Evolutionary conservation across 2,329 filamentous ascomycete species (phyloP), one percentile per base, ranked within the genome.

Genomic region (Akanthomyces lecanii): DNA sequence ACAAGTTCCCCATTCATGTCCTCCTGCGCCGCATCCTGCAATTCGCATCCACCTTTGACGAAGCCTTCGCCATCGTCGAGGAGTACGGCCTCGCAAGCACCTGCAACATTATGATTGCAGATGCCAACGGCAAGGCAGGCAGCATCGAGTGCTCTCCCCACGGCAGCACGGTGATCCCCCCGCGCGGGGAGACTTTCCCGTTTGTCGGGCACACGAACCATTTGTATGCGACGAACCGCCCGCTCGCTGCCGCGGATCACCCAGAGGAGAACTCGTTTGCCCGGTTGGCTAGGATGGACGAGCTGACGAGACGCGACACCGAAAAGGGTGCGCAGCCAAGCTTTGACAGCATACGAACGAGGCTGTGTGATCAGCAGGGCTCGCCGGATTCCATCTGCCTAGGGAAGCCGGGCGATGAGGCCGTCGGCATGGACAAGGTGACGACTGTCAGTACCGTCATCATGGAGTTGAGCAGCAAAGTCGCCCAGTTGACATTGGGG

Each of bases 141-240:
- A 56, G 53, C 40, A 3, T 56, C 53, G 53, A 56, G 53, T 56
- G 53, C 53, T 56, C 53, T 14, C 53, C 53, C 5, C 40, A 45
- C 25, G 53, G 53, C 0, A 44, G 44, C 11, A 6, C 53, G 8
- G 16, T 33, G 2, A 45, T 56, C 18, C 38, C 53, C 2, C 53
- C 44, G 38, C 36, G 5, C 7, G 53, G 40, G 6, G 23, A 44
- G 4, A 30, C 25, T 0, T 56, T 45, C 16, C 53, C 53, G 0
- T 45, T n/a, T 30, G 53, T 52, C 33, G 52, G 36, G 14, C 53
- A 56, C 12, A 56, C 53, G 18, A 56, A 56, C 40, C 53, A 56
- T 5, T n/a, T 56, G 6, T 56, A 56, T 21, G 5, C 38, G 11
- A 1, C 16, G 3, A 21, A 8, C 4, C n/a, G 53, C 7, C 53